Evolutionary conservation across 2,329 filamentous ascomycete species (phyloP).

Genomic region (Alternaria rosae): DNA sequence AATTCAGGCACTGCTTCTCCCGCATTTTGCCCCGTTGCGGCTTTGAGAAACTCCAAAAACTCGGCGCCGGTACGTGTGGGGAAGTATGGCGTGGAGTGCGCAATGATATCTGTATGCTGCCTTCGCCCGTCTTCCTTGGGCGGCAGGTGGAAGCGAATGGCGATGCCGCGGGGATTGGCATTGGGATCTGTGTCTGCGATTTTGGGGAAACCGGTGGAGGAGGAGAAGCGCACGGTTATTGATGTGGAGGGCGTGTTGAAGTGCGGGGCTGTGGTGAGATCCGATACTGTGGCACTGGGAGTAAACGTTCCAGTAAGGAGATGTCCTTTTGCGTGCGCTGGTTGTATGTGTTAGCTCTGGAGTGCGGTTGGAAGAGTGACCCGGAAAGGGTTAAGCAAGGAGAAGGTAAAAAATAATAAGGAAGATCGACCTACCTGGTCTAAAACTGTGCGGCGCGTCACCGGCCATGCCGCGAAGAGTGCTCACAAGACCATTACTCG

Average conservation of each 20-base stretch:
- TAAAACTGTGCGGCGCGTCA: slow-evolving; percentile 30
- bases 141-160: slow-evolving; percentile 60
- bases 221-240: slow-evolving; percentile 60
- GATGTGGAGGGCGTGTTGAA: slow-evolving; percentile 57
- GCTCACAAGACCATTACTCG: slow-evolving; percentile 38
- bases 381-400: neutral
- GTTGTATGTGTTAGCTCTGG: slow-evolving; percentile 1
- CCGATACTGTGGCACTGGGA: slow-evolving; percentile 54
- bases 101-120: slow-evolving; percentile 64
- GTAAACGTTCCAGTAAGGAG: slow-evolving; percentile 62
- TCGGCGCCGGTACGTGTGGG: slow-evolving; percentile 61
- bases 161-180: slow-evolving; percentile 58
- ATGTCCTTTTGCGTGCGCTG: slow-evolving; percentile 64
- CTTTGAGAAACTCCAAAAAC: slow-evolving; percentile 60
- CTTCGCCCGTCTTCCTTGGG: slow-evolving; percentile 44
- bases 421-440: slow-evolving; percentile 34
- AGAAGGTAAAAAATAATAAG: neutral
- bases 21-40: slow-evolving; percentile 44
- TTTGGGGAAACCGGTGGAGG: slow-evolving; percentile 59
- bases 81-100: slow-evolving; percentile 62
- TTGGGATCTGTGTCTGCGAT: slow-evolving; percentile 60
- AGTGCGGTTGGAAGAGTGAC: neutral
- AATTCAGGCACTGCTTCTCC: slow-evolving; percentile 51
- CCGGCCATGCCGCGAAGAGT: slow-evolving; percentile 36
- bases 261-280: slow-evolving; percentile 59